Conservation (phyloP, 345 rosid genomes). For the Eucalyptus erythrocorys region DNA sequence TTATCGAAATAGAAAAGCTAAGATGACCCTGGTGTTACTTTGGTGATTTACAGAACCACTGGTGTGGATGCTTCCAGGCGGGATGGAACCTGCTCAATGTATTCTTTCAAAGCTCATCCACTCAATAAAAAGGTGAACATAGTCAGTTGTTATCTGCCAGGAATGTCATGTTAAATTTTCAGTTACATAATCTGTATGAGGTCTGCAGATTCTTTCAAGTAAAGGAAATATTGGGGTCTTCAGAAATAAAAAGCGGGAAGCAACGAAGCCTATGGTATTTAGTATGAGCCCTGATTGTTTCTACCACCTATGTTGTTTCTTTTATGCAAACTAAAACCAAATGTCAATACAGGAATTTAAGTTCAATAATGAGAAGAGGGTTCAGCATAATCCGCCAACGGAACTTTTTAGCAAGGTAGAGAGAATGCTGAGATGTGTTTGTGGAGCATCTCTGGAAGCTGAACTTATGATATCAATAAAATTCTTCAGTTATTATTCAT, state of each 20-base stretch:
- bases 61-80: constrained; percentile 22
- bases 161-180: neutral
- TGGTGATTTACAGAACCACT: neutral
- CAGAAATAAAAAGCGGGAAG: constrained; percentile 60
- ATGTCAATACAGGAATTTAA: constrained; percentile 54
- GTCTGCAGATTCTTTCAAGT: constrained; percentile 61
- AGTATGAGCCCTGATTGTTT: neutral
- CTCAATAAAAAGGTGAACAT: constrained; percentile 59
- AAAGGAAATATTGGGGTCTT: constrained; percentile 73
- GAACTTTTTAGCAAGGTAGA: constrained; percentile 91
- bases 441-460: neutral
- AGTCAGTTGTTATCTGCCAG: neutral
- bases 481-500: neutral
- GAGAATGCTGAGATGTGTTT: neutral
- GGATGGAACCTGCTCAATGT: constrained; percentile 14
- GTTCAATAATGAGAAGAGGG: constrained; percentile 49
- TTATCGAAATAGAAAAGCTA: neutral
- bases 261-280: constrained; percentile 71
- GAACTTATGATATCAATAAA: neutral
- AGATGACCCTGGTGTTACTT: neutral
- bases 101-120: constrained; percentile 56
- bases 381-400: constrained; percentile 47
- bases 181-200: neutral
- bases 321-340: neutral
- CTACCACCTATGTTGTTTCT: neutral